Evolutionary conservation across 208 protist species (phyloP), one percentile per base, ranked within the genome.

Genomic region (Strigomonas galati): DNA sequence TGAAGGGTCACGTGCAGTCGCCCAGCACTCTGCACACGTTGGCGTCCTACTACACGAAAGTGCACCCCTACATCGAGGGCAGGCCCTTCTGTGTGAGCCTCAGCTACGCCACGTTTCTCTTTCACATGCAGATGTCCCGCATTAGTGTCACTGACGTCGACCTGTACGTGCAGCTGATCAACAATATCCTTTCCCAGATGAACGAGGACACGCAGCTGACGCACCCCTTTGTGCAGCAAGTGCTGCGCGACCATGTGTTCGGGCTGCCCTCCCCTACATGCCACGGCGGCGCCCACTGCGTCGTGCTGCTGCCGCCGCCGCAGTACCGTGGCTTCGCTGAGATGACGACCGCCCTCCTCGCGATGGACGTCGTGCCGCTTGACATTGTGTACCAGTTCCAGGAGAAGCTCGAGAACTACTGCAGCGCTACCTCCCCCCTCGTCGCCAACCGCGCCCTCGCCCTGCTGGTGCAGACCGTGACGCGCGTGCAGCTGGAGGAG

Each of bases 111-210:
- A 94, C 91, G 12, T 96, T 96, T 68, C 78, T 96, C 19, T 96
- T 93, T 60, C 91, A 96, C 65, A 84, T 94, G 63, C 87, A 96
- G 66, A 96, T 96, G 91, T 74, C 91, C 46, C 87, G 85, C 59
- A 87, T 96, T 48, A 86, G 79, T 67, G 63, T 88, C 14, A 26
- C 73, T 4, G 91, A 96, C 67, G 84, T 93, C 27, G 85, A 94
- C 51, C 37, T 92, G 49, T 96, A 96, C 71, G 87, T 89, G 49
- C 79, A 93, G 72, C 84, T 96, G 32, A 73, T 94, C 62, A 72
- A 71, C 10, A 79, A 70, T 24, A 67, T 92, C 55, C 72, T 96
- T 15, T 68, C 76, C 14, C 85, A 91, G 78, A 76, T 96, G 12
- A 58, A 67, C 35, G 81, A 87, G 32, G 70, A 87, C 52, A 72